These are phyloP conservation scores for Senecio squalidus DNA, from an alignment of 140 eudicot species.

Conservation along the genomic window DNA sequence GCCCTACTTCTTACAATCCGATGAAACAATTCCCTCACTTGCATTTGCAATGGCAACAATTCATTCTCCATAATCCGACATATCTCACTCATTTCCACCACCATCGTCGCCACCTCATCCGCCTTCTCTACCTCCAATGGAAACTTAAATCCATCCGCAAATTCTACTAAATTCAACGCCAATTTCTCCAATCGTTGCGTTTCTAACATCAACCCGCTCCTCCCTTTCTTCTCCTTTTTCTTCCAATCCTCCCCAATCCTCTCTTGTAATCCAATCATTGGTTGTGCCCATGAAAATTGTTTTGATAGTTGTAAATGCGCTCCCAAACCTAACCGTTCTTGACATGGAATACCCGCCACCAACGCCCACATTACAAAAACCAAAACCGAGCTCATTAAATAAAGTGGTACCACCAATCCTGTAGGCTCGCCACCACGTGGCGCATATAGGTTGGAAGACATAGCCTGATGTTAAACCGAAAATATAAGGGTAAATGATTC, in stretches of 20 bases:
- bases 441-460: constrained; percentile 58
- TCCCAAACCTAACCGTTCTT: constrained; percentile 59
- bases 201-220: constrained; percentile 69
- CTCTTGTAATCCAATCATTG: constrained; percentile 64
- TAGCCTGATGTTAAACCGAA: constrained; percentile 12
- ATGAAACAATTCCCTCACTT: constrained; percentile 75
- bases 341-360: constrained; percentile 92
- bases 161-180: constrained; percentile 44
- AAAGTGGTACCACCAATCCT: constrained; percentile 56
- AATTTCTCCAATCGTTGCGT: constrained; percentile 53
- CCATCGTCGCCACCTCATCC: constrained; percentile 55
- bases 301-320: constrained; percentile 49
- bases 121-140: constrained; percentile 69
- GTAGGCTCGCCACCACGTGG: constrained; percentile 86
- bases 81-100: constrained; percentile 68
- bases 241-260: constrained; percentile 92
- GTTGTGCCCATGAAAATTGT: constrained; percentile 60
- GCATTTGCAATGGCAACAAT: constrained; percentile 50
- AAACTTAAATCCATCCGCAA: constrained; percentile 49
- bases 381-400: constrained; percentile 55
- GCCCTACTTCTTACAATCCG: constrained; percentile 75
- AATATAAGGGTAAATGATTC: too few species aligned
- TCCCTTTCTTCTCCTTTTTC: constrained; percentile 79
- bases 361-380: constrained; percentile 77
- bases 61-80: constrained; percentile 77